These are phyloP conservation scores for Mortierella sp. DNA, from an alignment of 371 early-diverging fungal genomes.

Conservation along the genomic window DNA sequence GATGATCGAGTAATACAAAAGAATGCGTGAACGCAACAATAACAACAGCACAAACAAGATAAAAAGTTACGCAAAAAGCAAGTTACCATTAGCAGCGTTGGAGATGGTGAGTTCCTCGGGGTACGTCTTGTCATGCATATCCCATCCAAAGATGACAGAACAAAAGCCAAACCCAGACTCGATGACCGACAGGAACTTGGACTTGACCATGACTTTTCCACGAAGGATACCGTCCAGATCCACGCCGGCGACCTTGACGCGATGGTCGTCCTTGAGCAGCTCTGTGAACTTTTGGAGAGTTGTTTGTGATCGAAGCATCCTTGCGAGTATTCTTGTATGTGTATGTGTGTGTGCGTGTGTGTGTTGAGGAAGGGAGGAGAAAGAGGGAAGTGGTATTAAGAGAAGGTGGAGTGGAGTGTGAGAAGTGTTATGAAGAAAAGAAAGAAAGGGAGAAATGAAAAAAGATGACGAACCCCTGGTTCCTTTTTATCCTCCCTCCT, in stretches of 20 bases:
- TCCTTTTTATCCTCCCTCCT: not conserved
- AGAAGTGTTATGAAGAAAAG: not conserved
- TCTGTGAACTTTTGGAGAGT: conserved; percentile 15
- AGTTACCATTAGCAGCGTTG: conserved; percentile 56
- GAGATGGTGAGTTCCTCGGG: conserved; percentile 49
- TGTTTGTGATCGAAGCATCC: not conserved
- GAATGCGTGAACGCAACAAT: not conserved
- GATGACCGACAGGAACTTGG: conserved; percentile 75
- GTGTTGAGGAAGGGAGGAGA: not conserved
- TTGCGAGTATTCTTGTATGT: not conserved
- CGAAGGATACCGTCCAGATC: conserved; percentile 87
- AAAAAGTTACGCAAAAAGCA: not conserved
- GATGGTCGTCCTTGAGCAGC: conserved; percentile 61
- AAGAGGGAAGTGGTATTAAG: not conserved
- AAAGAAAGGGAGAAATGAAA: not conserved
- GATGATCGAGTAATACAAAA: too few species aligned
- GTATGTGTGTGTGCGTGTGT: not conserved
- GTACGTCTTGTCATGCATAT: conserved; percentile 75
- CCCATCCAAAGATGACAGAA: conserved; percentile 89
- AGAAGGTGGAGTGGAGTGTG: not conserved
- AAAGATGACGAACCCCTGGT: not conserved
- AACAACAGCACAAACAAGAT: conserved; percentile 16
- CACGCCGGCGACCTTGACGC: conserved; percentile 73
- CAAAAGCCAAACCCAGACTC: conserved; percentile 89
- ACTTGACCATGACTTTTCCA: conserved; percentile 81